Evolutionary conservation across 2,329 filamentous ascomycete species (phyloP).

Genomic region (Exserohilum rostratum): DNA sequence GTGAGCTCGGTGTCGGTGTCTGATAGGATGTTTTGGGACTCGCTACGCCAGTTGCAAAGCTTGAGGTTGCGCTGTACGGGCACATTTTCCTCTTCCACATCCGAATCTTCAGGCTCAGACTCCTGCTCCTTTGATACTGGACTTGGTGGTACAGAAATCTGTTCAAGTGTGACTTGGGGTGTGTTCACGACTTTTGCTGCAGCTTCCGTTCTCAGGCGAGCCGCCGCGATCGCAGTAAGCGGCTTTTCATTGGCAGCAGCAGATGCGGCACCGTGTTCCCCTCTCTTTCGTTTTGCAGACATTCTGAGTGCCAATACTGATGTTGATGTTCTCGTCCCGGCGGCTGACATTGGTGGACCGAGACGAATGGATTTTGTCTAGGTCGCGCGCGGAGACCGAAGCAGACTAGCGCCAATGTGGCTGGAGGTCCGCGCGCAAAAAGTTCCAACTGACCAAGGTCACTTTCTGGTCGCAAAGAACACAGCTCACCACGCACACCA

Average conservation of each 20-base stretch:
- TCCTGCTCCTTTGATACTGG: conserved; percentile 18
- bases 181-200: conserved; percentile 14
- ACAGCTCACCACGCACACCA: conserved; percentile 25
- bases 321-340: conserved; percentile 5
- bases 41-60: conserved; percentile 42
- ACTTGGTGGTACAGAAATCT: conserved; percentile 22
- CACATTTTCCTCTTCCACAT: conserved; percentile 21
- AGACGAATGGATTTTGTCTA: conserved; percentile 16
- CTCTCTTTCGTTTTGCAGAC: conserved; percentile 42
- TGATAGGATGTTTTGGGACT: conserved; percentile 26
- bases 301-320: conserved; percentile 22
- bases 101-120: conserved; percentile 28
- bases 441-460: conserved; percentile 28
- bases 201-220: conserved; percentile 36
- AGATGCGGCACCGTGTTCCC: conserved; percentile 6
- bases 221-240: conserved; percentile 44
- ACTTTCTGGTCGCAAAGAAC: conserved; percentile 18
- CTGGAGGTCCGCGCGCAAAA: conserved; percentile 32
- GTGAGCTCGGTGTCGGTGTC: conserved; percentile 35
- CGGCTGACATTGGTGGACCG: not conserved
- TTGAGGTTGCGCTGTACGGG: conserved; percentile 28
- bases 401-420: conserved; percentile 9
- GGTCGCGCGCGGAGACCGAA: conserved; percentile 1
- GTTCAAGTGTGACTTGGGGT: conserved; percentile 18
- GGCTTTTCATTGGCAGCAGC: conserved; percentile 23